Percentiles rank a stretch among this genome's conserved stretches.
These are phyloP conservation scores for Calocybe indica DNA, from an alignment of 768 basidiomycete species.

Conservation along the genomic window DNA sequence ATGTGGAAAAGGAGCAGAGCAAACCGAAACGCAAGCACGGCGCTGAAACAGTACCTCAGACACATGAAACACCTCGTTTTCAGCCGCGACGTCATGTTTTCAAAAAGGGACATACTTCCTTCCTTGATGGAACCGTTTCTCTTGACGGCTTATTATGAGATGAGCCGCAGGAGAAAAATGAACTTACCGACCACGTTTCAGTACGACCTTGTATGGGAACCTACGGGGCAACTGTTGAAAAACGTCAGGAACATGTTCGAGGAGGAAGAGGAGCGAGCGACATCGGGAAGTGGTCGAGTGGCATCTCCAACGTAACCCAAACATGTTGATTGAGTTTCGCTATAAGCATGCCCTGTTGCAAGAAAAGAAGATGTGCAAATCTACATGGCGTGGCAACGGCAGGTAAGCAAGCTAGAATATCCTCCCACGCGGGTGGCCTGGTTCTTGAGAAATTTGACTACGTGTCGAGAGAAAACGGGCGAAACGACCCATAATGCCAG, in stretches of 20 bases:
- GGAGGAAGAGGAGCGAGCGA: neutral
- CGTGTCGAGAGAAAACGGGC: too few species aligned
- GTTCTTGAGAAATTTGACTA: too few species aligned
- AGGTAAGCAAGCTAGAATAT: too few species aligned
- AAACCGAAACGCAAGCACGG: neutral
- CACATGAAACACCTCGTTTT: constrained; percentile 13
- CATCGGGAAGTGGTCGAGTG: too few species aligned
- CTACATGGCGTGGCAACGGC: too few species aligned
- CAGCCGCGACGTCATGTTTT: constrained; percentile 13
- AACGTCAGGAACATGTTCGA: constrained; percentile 8
- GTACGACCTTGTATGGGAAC: constrained; percentile 15
- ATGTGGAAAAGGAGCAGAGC: too few species aligned
- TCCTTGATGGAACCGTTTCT: constrained; percentile 17
- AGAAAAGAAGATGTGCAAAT: too few species aligned
- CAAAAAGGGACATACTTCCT: constrained; percentile 11
- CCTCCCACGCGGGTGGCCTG: too few species aligned
- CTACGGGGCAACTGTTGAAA: constrained; percentile 8
- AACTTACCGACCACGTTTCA: constrained; percentile 16
- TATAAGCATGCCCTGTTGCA: too few species aligned
- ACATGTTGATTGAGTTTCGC: too few species aligned
- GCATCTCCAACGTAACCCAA: too few species aligned
- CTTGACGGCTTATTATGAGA: constrained; percentile 16
- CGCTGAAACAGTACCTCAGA: constrained; percentile 10
- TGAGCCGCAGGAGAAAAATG: constrained; percentile 12
- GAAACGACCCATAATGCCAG: too few species aligned